A percentile compares a stretch with the other conserved stretches of the same genome.
Evolutionary conservation across 2,329 filamentous ascomycete genomes (phyloP).

Genomic region (Fusarium armeniacum): DNA sequence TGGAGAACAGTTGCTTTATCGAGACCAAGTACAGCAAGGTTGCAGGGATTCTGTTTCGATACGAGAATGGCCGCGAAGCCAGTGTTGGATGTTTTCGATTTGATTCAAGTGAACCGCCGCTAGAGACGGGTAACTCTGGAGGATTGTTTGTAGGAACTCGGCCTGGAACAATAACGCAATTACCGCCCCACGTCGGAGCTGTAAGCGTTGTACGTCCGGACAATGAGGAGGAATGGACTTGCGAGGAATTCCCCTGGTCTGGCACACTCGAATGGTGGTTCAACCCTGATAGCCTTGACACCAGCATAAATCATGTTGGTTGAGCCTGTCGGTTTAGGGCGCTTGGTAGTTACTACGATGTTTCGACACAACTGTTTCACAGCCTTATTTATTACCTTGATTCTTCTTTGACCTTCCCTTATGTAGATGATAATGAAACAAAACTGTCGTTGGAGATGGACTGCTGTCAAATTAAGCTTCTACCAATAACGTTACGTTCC

Average conservation of each 20-base stretch:
- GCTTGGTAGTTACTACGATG: background rate
- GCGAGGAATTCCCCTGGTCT: conserved; percentile 12
- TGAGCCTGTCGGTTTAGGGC: background rate
- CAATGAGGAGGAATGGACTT: background rate
- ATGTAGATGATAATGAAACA: background rate
- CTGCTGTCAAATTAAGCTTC: background rate
- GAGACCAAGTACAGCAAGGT: conserved; percentile 3
- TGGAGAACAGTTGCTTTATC: background rate
- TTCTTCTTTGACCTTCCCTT: background rate
- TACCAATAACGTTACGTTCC: background rate
- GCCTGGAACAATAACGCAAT: background rate
- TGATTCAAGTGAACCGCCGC: background rate
- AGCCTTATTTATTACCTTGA: background rate
- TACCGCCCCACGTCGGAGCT: background rate
- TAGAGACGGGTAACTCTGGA: background rate
- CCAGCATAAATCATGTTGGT: conserved; percentile 1
- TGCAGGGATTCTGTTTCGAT: background rate
- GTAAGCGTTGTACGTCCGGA: background rate
- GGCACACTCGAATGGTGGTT: conserved; percentile 33
- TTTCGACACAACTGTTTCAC: background rate
- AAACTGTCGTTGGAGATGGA: background rate
- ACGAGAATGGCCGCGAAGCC: conserved; percentile 1
- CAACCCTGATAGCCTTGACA: conserved; percentile 11
- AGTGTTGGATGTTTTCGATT: conserved; percentile 24
- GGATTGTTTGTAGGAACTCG: background rate